A percentile compares a stretch with the other conserved stretches of the same genome.
phyloP scores from a whole-genome alignment of 139 green algal genomes.

The Chlorella sorokiniana region DNA sequence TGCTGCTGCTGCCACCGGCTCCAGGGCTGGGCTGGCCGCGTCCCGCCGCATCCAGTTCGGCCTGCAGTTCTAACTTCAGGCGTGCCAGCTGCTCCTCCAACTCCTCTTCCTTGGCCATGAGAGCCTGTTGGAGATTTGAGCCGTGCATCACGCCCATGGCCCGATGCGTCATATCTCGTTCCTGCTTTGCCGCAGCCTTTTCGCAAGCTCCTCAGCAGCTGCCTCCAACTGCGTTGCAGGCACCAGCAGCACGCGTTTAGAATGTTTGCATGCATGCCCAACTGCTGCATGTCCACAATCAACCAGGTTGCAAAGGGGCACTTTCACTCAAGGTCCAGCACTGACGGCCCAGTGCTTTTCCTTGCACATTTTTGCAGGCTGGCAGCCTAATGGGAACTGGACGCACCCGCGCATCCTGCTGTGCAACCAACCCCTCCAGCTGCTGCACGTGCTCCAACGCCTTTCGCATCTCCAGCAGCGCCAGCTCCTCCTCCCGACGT shows the following conservation, averaged over 20 bases:
- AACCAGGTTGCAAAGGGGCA: too few relatives aligned
- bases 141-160: not conserved
- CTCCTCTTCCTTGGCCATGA: not conserved
- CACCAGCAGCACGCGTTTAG: not conserved
- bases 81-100: not conserved
- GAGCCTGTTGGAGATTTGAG: not conserved
- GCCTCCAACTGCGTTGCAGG: slow-evolving; percentile 9
- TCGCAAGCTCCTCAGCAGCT: not conserved
- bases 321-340: too few relatives aligned
- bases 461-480: slow-evolving; percentile 30
- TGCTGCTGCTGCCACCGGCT: slow-evolving; percentile 3
- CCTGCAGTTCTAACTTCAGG: not conserved
- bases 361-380: too few relatives aligned
- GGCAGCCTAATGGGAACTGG: not conserved
- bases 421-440: not conserved
- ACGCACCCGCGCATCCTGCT: not conserved
- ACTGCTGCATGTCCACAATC: too few relatives aligned
- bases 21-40: not conserved
- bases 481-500: slow-evolving; percentile 5
- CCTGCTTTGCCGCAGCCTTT: not conserved
- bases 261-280: too few relatives aligned
- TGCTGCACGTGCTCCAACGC: slow-evolving; percentile 31
- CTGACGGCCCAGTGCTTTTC: not conserved
- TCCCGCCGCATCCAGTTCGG: slow-evolving; percentile 3
- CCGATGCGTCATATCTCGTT: not conserved